These are phyloP conservation scores for Microbotryum saponariae DNA, from an alignment of 1,284 basidiomycete species.

Conservation along the genomic window DNA sequence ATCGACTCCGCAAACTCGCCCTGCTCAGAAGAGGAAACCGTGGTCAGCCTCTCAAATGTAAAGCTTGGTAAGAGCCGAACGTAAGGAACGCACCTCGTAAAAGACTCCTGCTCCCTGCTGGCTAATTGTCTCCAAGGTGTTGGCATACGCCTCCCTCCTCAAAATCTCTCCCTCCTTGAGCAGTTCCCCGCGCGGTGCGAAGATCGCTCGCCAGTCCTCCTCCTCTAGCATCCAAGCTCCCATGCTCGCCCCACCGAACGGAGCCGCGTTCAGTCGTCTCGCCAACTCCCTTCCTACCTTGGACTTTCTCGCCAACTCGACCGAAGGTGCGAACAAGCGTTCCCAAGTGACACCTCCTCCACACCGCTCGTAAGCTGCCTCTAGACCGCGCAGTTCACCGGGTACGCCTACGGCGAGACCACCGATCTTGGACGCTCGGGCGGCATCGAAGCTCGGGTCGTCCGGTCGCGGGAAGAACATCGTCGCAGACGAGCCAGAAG, in stretches of 20 bases:
- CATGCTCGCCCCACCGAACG: constrained; percentile 6
- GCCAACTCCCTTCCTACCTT: constrained; percentile 65
- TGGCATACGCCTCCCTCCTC: constrained; percentile 58
- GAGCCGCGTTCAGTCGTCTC: constrained; percentile 56
- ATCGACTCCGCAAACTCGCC: constrained; percentile 68
- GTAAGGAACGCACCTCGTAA: constrained; percentile 46
- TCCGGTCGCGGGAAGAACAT: constrained; percentile 60
- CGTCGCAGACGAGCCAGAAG: constrained; percentile 57
- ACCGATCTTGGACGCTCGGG: constrained; percentile 53
- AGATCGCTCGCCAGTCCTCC: constrained; percentile 68
- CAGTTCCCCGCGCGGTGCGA: constrained; percentile 66
- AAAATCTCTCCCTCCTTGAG: constrained; percentile 68
- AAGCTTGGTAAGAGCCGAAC: constrained; percentile 42
- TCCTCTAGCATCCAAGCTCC: constrained; percentile 58
- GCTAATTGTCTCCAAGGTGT: constrained; percentile 59
- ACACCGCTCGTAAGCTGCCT: constrained; percentile 70
- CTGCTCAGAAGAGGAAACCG: constrained; percentile 36
- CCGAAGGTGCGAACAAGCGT: constrained; percentile 64
- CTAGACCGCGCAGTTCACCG: constrained; percentile 74
- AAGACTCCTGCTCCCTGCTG: constrained; percentile 62
- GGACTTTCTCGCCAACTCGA: constrained; percentile 61
- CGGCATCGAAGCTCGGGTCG: constrained; percentile 17
- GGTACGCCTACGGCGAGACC: constrained; percentile 78
- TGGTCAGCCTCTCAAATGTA: not conserved
- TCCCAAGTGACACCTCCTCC: constrained; percentile 64